Evolutionary conservation across 2,329 filamentous ascomycete species (phyloP).

Genomic region (Bisporella sp.): DNA sequence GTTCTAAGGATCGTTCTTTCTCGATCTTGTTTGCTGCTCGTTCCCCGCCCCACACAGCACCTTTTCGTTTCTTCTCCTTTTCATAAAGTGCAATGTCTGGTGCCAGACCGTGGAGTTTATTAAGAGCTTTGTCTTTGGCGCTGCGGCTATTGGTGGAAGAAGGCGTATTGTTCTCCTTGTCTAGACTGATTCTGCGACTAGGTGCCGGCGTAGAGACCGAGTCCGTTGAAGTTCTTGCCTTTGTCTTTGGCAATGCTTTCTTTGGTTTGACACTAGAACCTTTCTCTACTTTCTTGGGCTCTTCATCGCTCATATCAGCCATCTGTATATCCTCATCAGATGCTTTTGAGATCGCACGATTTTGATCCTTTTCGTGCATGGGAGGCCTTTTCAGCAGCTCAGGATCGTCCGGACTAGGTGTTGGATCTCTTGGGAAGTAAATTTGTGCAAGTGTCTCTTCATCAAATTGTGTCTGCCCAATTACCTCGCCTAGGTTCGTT

Average conservation of each 20-base stretch:
- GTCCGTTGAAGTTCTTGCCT: constrained; percentile 4
- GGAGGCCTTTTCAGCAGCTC: constrained; percentile 38
- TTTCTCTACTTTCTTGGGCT: constrained; percentile 4
- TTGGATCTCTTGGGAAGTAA: constrained; percentile 49
- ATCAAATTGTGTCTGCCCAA: constrained; percentile 82
- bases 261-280: constrained; percentile 22
- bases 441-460: constrained; percentile 51
- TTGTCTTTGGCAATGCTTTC: constrained; percentile 6
- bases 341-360: constrained; percentile 13
- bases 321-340: constrained; percentile 6
- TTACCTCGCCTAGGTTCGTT: constrained; percentile 88
- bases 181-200: constrained; percentile 44
- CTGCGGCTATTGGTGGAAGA: constrained; percentile 71
- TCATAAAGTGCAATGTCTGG: constrained; percentile 86
- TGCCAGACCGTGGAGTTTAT: constrained; percentile 68
- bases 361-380: constrained; percentile 36
- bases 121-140: constrained; percentile 80
- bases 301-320: constrained; percentile 7
- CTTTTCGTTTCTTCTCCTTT: constrained; percentile 79
- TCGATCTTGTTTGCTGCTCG: constrained; percentile 53
- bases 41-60: constrained; percentile 53
- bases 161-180: constrained; percentile 81
- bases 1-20: constrained; percentile 31
- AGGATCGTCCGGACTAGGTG: constrained; percentile 35
- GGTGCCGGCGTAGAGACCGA: constrained; percentile 42